Evolutionary conservation across 129 eudicot genomes (phyloP).

Genomic region (Calendula officinalis): DNA sequence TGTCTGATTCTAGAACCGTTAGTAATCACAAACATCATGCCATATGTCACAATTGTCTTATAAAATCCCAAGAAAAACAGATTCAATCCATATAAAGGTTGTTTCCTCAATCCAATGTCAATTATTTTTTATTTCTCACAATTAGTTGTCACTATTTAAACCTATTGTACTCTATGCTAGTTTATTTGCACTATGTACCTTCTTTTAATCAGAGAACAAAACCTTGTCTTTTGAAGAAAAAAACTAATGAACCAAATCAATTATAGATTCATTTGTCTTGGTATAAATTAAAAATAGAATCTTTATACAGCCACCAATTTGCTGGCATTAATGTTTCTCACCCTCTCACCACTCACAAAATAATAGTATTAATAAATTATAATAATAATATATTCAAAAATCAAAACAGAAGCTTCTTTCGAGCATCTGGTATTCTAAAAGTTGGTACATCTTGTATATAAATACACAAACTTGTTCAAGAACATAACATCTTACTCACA

Average conservation of each 20-base stretch:
- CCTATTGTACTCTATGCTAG: slow-evolving; percentile 10
- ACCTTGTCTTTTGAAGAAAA: background rate
- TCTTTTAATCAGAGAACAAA: slow-evolving; percentile 6
- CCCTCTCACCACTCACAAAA: slow-evolving; percentile 14
- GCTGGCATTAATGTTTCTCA: slow-evolving; percentile 36
- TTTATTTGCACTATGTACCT: background rate
- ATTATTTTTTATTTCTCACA: background rate
- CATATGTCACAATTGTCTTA: slow-evolving; percentile 2
- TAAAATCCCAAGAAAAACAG: slow-evolving; percentile 1
- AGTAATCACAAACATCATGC: slow-evolving; percentile 6
- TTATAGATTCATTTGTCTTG: slow-evolving; percentile 19
- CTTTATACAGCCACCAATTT: slow-evolving; percentile 24
- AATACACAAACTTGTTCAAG: slow-evolving; percentile 12
- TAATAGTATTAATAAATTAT: too few relatives aligned
- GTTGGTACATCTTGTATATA: slow-evolving; percentile 26
- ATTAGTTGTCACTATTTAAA: slow-evolving; percentile 26
- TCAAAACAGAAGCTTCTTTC: slow-evolving; percentile 22
- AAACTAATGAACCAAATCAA: slow-evolving; percentile 27
- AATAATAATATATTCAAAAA: background rate
- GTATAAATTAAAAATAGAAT: slow-evolving; percentile 4
- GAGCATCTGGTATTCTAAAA: slow-evolving; percentile 10
- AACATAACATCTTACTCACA: slow-evolving; percentile 1
- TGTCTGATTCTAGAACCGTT: background rate
- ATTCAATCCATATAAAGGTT: slow-evolving; percentile 14
- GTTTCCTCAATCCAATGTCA: slow-evolving; percentile 11